Evolutionary conservation across 1,139 yeast genomes (phyloP), one percentile per base, ranked within the genome.

Genomic region (Yamadazyma kanchanaburiensis): DNA sequence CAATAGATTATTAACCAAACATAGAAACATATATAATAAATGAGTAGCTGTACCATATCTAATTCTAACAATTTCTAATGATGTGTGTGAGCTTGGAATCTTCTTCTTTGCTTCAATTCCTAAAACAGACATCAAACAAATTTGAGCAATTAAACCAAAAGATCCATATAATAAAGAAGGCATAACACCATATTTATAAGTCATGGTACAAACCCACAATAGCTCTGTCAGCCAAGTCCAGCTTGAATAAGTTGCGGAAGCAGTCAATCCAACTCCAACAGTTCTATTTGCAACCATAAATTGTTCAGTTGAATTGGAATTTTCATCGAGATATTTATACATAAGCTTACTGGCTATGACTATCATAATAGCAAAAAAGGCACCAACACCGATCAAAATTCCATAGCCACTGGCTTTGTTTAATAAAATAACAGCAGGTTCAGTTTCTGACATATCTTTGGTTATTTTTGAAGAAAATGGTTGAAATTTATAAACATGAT

Each of bases 211-310:
- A 12, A 48, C 49, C 54, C 53, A 48, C 20, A 55, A 39, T 12
- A 58, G 44, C 30, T 55, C 62, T 11, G 58, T 54, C 9, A 60
- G 56, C 62, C 61, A 56, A 6, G 57, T 46, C 62, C 61, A 56
- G 12, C 51, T 41, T 21, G 48, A 43, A 33, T 53, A 55, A 14
- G 55, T 55, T 6, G 60, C 54, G 22, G 53, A 48, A 2, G 60
- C 55, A 6, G 54, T 45, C 22, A 56, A 45, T 9, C 55, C 50
- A 3, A 48, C 42, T 2, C 57, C 56, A 6, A 57, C 55, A 4
- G 43, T 35, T 37, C 63, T 38, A 27, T 53, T 51, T 10, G 62
- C 60, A 22, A 55, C 61, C 39, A 53, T 45, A 29, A 57, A 57
- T 26, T 51, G 52, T 38, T 57, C 63, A 1, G 62, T 56, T 9